Evolutionary conservation across 2,329 filamentous ascomycete species (phyloP).

Genomic region (Colletotrichum cuscutae): DNA sequence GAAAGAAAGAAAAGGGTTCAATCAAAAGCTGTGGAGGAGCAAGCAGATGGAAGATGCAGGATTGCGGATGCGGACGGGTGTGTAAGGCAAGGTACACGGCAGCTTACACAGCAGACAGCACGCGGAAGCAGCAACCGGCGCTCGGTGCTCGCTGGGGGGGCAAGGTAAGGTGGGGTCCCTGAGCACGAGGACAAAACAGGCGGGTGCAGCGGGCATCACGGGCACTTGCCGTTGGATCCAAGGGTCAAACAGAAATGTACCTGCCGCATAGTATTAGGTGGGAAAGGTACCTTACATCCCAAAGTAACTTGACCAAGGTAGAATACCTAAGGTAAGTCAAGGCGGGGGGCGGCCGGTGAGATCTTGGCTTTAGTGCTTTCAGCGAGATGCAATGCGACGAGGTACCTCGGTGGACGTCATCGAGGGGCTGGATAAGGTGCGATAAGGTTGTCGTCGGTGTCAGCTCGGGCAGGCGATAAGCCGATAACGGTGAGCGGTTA

Average conservation of each 20-base stretch:
- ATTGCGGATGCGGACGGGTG: background rate
- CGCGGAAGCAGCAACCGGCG: slow-evolving; percentile 18
- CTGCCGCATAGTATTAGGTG: too few relatives aligned
- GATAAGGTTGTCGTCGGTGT: background rate
- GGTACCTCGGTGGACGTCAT: background rate
- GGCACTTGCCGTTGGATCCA: background rate
- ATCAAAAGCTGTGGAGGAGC: background rate
- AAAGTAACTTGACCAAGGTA: too few relatives aligned
- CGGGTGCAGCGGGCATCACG: slow-evolving; percentile 6
- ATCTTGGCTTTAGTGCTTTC: slow-evolving; percentile 8
- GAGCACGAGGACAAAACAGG: slow-evolving; percentile 35
- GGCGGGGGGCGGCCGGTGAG: slow-evolving; percentile 2
- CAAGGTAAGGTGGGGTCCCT: background rate
- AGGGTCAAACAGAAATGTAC: background rate
- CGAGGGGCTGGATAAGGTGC: slow-evolving; percentile 6
- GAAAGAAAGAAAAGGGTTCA: background rate
- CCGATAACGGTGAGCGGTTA: background rate
- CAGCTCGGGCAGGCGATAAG: background rate
- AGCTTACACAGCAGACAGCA: background rate
- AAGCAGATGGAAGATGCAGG: slow-evolving; percentile 2
- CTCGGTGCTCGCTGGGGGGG: slow-evolving; percentile 8
- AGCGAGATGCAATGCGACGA: background rate
- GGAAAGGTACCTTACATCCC: background rate
- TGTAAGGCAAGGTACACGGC: background rate
- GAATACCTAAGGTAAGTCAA: too few relatives aligned